Evolutionary conservation across 148 eudicot genomes (phyloP), one percentile per base, ranked within the genome.

Genomic region (Nepenthes mirabilis): DNA sequence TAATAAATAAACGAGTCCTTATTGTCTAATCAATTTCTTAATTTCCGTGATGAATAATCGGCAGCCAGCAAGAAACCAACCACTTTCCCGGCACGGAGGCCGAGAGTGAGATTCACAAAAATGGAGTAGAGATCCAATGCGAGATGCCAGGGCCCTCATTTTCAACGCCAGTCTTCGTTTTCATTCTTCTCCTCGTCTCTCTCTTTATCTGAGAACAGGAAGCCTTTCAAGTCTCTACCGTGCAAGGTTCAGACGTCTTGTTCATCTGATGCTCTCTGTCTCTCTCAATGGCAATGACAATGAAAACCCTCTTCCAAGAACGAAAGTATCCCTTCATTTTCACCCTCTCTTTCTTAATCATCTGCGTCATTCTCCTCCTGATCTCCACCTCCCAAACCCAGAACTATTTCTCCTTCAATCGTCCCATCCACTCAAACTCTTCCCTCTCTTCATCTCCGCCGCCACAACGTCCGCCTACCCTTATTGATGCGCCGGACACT

Each of bases 291-390:
- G 34, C 82, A 58, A 87, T 83, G 95, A 79, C 87, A 9, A 66
- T 83, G 7, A 66, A 76, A 40, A 59, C 55, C 37, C 67, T 85
- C 34, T 65, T 85, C 45, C 80, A 72, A 64, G 81, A 79, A 34
- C 73, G 75, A 34, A 83, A 76, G 36, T 85, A 73, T 57, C 83
- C 96, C 0, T 82, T 88, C 83, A 61, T 83, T 56, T 62, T 86
- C 80, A 68, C 82, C 37, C 72, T 88, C 72, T 69, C 82, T 58
- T 32, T 83, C 64, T 61, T 88, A 53, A 77, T 86, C 67, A 63
- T 78, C 65, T 69, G 77, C 58, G 64, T 71, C 69, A 57, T 83
- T 13, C 67, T 80, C 57, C 32, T 84, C 64, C 70, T 86, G 79
- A 12, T 89, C 55, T 69, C 83, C 74, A 68, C 50, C 56, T 68